These are phyloP conservation scores for Schwanniomyces etchellsii DNA, from an alignment of 1,139 yeast genomes.

Conservation along the genomic window DNA sequence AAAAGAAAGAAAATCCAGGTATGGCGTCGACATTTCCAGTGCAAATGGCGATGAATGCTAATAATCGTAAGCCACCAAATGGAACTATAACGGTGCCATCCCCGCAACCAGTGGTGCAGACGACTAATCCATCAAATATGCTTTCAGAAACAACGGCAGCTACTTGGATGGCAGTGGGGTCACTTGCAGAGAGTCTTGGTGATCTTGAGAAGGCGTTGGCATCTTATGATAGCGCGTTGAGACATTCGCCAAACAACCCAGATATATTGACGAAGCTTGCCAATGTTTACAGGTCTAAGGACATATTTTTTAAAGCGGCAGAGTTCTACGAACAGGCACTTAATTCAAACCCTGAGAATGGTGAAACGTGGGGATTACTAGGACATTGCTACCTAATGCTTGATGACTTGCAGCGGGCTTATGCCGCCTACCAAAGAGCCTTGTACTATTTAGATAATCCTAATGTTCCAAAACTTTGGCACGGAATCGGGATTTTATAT, in stretches of 20 bases:
- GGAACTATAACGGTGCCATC: constrained; percentile 11
- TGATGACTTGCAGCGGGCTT: constrained; percentile 92
- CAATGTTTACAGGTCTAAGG: constrained; percentile 80
- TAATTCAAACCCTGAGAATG: constrained; percentile 77
- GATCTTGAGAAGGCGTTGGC: constrained; percentile 85
- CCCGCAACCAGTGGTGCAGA: constrained; percentile 9
- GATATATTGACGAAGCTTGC: constrained; percentile 84
- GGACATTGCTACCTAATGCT: constrained; percentile 97
- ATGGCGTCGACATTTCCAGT: constrained; percentile 16
- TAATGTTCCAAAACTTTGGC: constrained; percentile 96
- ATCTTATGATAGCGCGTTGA: constrained; percentile 85
- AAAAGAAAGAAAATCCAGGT: not conserved
- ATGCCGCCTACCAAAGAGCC: constrained; percentile 95
- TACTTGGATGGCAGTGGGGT: constrained; percentile 90
- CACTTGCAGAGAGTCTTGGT: constrained; percentile 84
- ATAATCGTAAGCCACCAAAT: constrained; percentile 11
- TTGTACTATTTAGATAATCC: constrained; percentile 86
- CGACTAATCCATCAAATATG: constrained; percentile 12
- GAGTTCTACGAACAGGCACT: constrained; percentile 87
- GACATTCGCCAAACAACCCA: constrained; percentile 81
- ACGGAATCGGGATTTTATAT: constrained; percentile 93
- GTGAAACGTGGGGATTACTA: constrained; percentile 95
- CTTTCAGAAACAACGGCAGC: constrained; percentile 73
- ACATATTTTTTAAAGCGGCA: constrained; percentile 88
- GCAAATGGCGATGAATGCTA: constrained; percentile 11